Conservation (phyloP, 176 grass and related monocot genomes). For the Carex pumila region DNA sequence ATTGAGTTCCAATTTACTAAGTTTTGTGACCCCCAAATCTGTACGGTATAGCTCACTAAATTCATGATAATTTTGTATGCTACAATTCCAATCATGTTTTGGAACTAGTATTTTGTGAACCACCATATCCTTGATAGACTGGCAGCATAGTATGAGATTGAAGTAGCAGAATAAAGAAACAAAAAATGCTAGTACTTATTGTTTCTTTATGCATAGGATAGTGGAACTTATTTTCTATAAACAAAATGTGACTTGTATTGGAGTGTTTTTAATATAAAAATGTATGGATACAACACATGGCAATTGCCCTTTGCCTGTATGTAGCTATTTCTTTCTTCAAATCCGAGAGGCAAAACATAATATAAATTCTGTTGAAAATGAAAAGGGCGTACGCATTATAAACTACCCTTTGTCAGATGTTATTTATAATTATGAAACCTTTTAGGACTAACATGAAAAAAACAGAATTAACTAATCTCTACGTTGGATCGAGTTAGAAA, state of each 20-base stretch:
- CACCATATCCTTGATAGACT: background rate
- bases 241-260: background rate
- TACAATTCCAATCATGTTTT: background rate
- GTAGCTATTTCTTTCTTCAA: too few relatives aligned
- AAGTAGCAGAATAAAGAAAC: background rate
- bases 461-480: too few relatives aligned
- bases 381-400: too few relatives aligned
- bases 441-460: too few relatives aligned
- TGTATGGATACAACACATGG: background rate
- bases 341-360: too few relatives aligned
- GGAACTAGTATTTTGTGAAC: background rate
- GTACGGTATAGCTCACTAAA: background rate
- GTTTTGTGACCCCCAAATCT: background rate
- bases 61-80: background rate
- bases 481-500: too few relatives aligned
- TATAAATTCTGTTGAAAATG: too few relatives aligned
- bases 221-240: background rate
- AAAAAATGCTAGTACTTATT: background rate
- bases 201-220: background rate
- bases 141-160: background rate
- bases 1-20: background rate
- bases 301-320: too few relatives aligned
- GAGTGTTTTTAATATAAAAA: background rate
- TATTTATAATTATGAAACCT: too few relatives aligned
- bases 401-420: too few relatives aligned